These are phyloP conservation scores for Mortierella antarctica DNA, from an alignment of 192 early-diverging fungal genomes.

Conservation along the genomic window DNA sequence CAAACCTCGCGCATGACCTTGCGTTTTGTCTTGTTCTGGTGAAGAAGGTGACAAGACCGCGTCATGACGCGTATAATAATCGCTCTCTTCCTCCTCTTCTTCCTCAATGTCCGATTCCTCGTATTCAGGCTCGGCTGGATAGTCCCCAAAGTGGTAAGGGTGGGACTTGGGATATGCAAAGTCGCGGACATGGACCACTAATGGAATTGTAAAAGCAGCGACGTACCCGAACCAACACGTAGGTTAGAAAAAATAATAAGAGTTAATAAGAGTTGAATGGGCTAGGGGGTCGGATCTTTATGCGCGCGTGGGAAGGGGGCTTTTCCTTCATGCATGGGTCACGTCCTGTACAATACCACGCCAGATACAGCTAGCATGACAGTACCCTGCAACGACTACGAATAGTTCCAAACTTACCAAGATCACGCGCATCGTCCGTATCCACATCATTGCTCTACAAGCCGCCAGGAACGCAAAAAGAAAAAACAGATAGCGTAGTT, in stretches of 20 bases:
- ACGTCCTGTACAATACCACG: no score
- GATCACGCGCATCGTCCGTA: slow-evolving; percentile 1
- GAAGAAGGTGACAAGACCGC: background rate
- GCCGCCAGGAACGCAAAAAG: no score
- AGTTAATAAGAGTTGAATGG: background rate
- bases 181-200: slow-evolving; percentile 36
- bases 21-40: slow-evolving; percentile 33
- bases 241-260: background rate
- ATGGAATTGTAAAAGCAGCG: no score
- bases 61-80: background rate
- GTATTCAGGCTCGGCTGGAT: slow-evolving; percentile 28
- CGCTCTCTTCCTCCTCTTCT: slow-evolving; percentile 16
- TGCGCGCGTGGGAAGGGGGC: no score
- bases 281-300: background rate
- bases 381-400: no score
- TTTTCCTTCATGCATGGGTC: no score
- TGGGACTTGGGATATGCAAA: slow-evolving; percentile 44
- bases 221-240: no score
- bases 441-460: slow-evolving; percentile 4
- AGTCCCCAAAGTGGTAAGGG: slow-evolving; percentile 30
- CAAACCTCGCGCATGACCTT: slow-evolving; percentile 64
- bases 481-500: no score
- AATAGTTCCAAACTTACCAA: slow-evolving; percentile 12
- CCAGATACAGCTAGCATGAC: no score
- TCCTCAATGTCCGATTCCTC: slow-evolving; percentile 29